Conservation (phyloP, 768 basidiomycete genomes). For the Russula ochroleuca region DNA sequence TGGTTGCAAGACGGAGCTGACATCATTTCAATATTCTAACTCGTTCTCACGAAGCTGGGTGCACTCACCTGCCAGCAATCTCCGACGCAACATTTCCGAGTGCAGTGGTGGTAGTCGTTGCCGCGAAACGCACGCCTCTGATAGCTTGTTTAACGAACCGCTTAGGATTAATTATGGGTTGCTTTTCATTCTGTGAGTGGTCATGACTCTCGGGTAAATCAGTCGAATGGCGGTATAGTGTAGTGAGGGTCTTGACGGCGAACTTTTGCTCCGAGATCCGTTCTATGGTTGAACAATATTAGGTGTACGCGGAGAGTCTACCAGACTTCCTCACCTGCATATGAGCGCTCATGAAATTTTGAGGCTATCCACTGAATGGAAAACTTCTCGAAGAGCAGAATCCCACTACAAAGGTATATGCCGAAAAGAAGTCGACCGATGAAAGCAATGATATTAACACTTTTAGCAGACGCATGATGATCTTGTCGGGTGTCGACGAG, state of each 20-base stretch:
- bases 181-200: constrained; percentile 36
- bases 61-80: constrained; percentile 47
- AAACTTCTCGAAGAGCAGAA: constrained; percentile 80
- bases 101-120: constrained; percentile 77
- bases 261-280: constrained; percentile 81
- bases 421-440: constrained; percentile 70
- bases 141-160: constrained; percentile 65
- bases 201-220: constrained; percentile 68
- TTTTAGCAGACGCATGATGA: constrained; percentile 30
- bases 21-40: not conserved
- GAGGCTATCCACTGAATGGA: constrained; percentile 80
- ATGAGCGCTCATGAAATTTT: constrained; percentile 78
- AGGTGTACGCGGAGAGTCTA: constrained; percentile 12
- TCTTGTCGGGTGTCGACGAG: constrained; percentile 49
- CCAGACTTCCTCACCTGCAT: constrained; percentile 43
- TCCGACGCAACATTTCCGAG: constrained; percentile 60
- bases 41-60: not conserved
- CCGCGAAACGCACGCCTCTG: constrained; percentile 64
- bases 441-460: constrained; percentile 45
- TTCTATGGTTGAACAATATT: constrained; percentile 42
- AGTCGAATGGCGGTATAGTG: constrained; percentile 72
- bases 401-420: constrained; percentile 58
- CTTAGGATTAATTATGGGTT: constrained; percentile 48
- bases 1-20: constrained; percentile 75
- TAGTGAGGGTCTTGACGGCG: constrained; percentile 64